These are phyloP conservation scores for Lipomyces yamadae DNA, from an alignment of 805 yeast species.

Conservation along the genomic window DNA sequence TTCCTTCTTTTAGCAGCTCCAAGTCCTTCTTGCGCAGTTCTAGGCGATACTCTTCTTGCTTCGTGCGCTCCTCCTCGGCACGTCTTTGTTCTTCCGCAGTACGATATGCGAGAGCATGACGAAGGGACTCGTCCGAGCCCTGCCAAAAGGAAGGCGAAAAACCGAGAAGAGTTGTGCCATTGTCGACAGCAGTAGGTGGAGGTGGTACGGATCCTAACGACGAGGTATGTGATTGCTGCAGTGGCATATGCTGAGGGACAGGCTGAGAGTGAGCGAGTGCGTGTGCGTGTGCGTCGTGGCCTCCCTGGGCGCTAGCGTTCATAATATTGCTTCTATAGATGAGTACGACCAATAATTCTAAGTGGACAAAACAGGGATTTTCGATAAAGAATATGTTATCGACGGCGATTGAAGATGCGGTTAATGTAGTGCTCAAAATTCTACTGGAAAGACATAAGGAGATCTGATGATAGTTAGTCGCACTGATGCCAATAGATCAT, in stretches of 20 bases:
- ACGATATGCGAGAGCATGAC: conserved; percentile 36
- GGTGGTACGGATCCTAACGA: conserved; percentile 12
- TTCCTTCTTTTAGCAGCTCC: conserved; percentile 62
- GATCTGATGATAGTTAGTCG: not conserved
- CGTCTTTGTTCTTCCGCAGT: conserved; percentile 39
- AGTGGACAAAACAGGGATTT: conserved; percentile 6
- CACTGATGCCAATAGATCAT: not conserved
- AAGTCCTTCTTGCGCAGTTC: conserved; percentile 62
- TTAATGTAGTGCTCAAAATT: not conserved
- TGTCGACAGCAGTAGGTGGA: conserved; percentile 16
- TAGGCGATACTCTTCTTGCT: conserved; percentile 68
- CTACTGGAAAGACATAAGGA: not conserved
- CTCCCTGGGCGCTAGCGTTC: conserved; percentile 13
- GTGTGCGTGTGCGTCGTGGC: conserved; percentile 13
- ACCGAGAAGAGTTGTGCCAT: conserved; percentile 21
- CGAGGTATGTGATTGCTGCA: not conserved
- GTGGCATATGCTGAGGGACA: not conserved
- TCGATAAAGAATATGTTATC: not conserved
- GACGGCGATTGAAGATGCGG: not conserved
- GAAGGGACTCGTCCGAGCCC: conserved; percentile 36
- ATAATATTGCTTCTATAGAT: conserved; percentile 1
- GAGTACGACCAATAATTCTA: not conserved
- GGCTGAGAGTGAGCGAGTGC: not conserved
- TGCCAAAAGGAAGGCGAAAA: conserved; percentile 32
- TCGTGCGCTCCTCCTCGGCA: conserved; percentile 73